A percentile compares a stretch with the other conserved stretches of the same genome.
Conservation (phyloP, 768 basidiomycete species). For the Porphyrellus cyaneotinctus region DNA sequence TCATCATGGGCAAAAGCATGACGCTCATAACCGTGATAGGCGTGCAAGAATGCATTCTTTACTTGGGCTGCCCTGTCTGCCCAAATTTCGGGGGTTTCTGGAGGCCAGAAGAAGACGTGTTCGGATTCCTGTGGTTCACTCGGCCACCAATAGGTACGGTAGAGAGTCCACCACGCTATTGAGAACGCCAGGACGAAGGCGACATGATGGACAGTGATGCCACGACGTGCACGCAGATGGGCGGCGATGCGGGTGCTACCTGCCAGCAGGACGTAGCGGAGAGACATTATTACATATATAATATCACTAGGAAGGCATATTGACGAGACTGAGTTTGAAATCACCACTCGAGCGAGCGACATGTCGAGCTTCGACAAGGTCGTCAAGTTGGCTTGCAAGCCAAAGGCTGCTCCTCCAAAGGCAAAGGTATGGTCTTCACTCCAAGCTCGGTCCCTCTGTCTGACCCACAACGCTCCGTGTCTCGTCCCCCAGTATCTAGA, state of each 20-base stretch:
- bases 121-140: constrained; percentile 21
- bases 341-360: too few species aligned
- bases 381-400: constrained; percentile 95
- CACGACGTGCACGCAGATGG: constrained; percentile 10
- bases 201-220: constrained; percentile 24
- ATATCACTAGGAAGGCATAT: too few species aligned
- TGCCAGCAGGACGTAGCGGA: not conserved
- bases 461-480: not conserved
- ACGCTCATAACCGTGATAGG: constrained; percentile 60
- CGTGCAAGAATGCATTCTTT: constrained; percentile 59
- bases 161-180: constrained; percentile 17
- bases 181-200: constrained; percentile 13
- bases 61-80: constrained; percentile 50
- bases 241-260: not conserved
- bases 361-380: constrained; percentile 88
- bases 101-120: constrained; percentile 16
- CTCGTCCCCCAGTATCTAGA: constrained; percentile 90
- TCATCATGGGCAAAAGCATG: constrained; percentile 65
- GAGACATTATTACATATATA: constrained; percentile 12
- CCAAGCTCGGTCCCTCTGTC: not conserved
- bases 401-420: constrained; percentile 94
- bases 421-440: constrained; percentile 62
- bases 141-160: constrained; percentile 4
- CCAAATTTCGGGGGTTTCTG: constrained; percentile 42
- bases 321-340: constrained; percentile 26